Conservation (phyloP, 495 filamentous ascomycete species). For the Articulospora tetracladia region DNA sequence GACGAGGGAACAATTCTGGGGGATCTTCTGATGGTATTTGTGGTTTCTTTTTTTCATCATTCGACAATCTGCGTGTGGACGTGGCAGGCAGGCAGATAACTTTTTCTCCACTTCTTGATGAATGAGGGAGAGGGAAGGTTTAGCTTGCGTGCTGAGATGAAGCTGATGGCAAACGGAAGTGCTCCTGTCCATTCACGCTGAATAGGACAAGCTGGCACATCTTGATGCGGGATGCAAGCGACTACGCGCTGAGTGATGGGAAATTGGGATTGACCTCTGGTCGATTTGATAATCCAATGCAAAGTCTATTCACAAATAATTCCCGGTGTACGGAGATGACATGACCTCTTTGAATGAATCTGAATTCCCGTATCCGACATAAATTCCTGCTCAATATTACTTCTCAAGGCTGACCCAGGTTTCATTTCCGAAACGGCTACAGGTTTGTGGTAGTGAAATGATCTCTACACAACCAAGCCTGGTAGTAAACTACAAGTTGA, state of each 20-base stretch:
- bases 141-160: slow-evolving; percentile 9
- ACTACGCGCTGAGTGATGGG: slow-evolving; percentile 9
- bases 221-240: slow-evolving; percentile 1
- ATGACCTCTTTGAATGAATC: too few relatives aligned
- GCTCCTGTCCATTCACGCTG: slow-evolving; percentile 26
- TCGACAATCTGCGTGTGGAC: slow-evolving; percentile 11
- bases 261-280: background rate
- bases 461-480: too few relatives aligned
- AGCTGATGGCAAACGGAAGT: slow-evolving; percentile 27
- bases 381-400: too few relatives aligned
- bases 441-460: too few relatives aligned
- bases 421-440: too few relatives aligned
- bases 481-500: too few relatives aligned
- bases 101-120: slow-evolving; percentile 9
- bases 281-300: background rate
- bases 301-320: slow-evolving; percentile 1
- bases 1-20: slow-evolving; percentile 12
- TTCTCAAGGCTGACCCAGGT: too few relatives aligned
- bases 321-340: too few relatives aligned
- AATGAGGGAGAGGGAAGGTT: slow-evolving; percentile 4
- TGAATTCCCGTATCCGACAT: too few relatives aligned
- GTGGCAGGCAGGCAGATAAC: slow-evolving; percentile 10
- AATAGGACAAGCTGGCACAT: slow-evolving; percentile 8
- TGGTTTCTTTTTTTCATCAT: slow-evolving; percentile 22
- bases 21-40: slow-evolving; percentile 15